These are phyloP conservation scores for Leptosphaerulina australis DNA, from an alignment of 2,329 filamentous ascomycete genomes.

Conservation along the genomic window DNA sequence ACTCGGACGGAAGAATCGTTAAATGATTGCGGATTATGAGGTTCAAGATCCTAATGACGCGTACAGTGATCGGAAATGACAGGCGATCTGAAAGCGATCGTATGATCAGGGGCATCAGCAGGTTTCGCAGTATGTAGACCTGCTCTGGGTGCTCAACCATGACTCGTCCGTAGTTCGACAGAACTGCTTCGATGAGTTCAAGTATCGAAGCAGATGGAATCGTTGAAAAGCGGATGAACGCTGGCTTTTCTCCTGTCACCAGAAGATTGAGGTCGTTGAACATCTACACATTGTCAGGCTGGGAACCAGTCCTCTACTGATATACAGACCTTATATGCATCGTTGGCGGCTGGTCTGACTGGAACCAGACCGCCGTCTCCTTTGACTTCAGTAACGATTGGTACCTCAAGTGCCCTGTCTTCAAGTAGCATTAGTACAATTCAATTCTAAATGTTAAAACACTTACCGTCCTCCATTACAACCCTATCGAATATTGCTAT, in stretches of 20 bases:
- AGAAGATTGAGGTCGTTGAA: conserved; percentile 90
- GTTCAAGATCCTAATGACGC: conserved; percentile 81
- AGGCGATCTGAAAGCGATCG: conserved; percentile 77
- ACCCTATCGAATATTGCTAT: conserved; percentile 95
- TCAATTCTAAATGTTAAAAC: no score
- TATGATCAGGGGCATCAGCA: conserved; percentile 83
- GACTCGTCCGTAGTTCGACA: conserved; percentile 82
- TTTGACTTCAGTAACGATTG: conserved; percentile 70
- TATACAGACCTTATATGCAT: conserved; percentile 73
- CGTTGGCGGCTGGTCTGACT: conserved; percentile 77
- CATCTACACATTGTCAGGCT: conserved; percentile 58
- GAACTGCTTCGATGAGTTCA: conserved; percentile 88
- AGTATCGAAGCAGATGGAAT: conserved; percentile 83
- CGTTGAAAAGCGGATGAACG: conserved; percentile 79
- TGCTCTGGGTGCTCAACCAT: conserved; percentile 82
- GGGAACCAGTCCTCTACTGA: not conserved
- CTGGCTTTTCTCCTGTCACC: conserved; percentile 80
- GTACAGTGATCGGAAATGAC: conserved; percentile 80
- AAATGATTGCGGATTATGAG: conserved; percentile 81
- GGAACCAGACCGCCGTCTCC: conserved; percentile 68
- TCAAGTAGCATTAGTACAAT: conserved; percentile 18
- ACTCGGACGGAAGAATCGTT: conserved; percentile 74
- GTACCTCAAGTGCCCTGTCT: conserved; percentile 56
- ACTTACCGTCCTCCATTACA: conserved; percentile 74
- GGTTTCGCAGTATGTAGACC: conserved; percentile 73